Base-by-base conservation (phyloP, 2,329 filamentous ascomycete genomes). In the Pseudophaeomoniella oleicola region DNA sequence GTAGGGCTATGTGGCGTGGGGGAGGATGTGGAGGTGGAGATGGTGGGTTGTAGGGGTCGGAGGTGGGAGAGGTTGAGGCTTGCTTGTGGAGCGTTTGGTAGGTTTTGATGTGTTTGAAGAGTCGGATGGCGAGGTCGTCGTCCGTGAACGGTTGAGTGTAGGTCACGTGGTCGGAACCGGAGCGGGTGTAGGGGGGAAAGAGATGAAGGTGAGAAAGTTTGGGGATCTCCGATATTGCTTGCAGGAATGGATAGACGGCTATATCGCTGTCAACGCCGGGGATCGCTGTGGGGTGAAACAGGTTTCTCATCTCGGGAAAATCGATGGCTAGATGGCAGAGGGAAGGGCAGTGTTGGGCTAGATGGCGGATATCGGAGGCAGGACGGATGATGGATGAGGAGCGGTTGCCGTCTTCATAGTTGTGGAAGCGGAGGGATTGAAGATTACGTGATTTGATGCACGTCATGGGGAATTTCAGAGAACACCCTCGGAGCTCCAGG, bases 231-330 rank as follows among this genome's bases (percentile, higher is more conserved):
- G 42, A 40, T 14, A 49, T 34, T 11, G 45, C 41, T 5, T 42
- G 44, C 30, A 49, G 33, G 16, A 46, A 45, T 3, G 38, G 30
- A 30, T 49, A 49, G 9, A 46, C 42, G 30, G 44, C 42, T 12
- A 46, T 40, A 19, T 47, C 41, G 13, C 46, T 44, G 19, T 49
- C 44, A 16, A 49, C 44, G 2, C 45, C 46, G 2, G 46, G 44
- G 19, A 49, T 44, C 2, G 45, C 45, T 3, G 42, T 46, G 10
- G 45, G 42, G 30, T 49, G 41, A 42, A 44, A 49, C 12, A 48
- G 36, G 18, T 45, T 45, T 16, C 41, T 38, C 18, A 49, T 42
- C 27, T 42, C 37, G 9, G 44, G 45, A 27, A 46, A 39, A 35
- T 49, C 44, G 13, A 49, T 33, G 27, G 44, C 44, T 11, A 49